Percentiles rank a stretch among this genome's conserved stretches.
These are phyloP conservation scores for Crithidia fasciculata DNA, from an alignment of 208 protist genomes.

Conservation along the genomic window DNA sequence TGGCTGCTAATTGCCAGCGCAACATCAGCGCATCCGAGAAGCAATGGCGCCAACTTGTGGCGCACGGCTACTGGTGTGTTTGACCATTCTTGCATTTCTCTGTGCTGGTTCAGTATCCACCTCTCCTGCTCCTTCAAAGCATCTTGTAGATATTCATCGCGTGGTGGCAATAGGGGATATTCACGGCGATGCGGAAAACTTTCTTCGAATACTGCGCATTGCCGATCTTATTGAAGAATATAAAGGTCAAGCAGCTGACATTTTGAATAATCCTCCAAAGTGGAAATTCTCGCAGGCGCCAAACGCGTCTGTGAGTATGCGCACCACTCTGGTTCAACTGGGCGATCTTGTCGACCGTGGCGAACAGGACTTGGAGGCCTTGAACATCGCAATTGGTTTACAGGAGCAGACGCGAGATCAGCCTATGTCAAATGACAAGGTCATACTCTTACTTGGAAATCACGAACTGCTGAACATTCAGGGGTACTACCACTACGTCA, in stretches of 20 bases:
- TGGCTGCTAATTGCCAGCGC: no score
- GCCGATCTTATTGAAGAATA: conserved; percentile 41
- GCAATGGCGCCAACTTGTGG: no score
- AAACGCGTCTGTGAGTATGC: conserved; percentile 20
- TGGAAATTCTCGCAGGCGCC: conserved; percentile 23
- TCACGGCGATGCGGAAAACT: conserved; percentile 73
- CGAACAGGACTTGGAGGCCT: conserved; percentile 47
- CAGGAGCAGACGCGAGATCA: conserved; percentile 37
- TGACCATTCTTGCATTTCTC: no score
- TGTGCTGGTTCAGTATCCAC: no score
- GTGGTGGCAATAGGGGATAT: conserved; percentile 77
- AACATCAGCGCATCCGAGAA: no score
- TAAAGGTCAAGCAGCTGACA: not conserved
- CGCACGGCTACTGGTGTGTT: no score
- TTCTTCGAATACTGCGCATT: conserved; percentile 55
- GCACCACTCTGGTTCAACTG: conserved; percentile 76
- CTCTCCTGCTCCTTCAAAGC: not conserved
- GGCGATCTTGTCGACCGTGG: conserved; percentile 88
- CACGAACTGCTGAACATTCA: conserved; percentile 89
- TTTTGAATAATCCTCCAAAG: conserved; percentile 21
- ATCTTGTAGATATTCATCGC: conserved; percentile 49
- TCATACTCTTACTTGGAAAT: conserved; percentile 85
- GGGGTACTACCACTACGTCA: conserved; percentile 70
- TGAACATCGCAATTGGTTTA: conserved; percentile 62
- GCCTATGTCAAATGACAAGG: conserved; percentile 38